phyloP scores from a whole-genome alignment of 305 asterid genomes.

The Plantago rigida region DNA sequence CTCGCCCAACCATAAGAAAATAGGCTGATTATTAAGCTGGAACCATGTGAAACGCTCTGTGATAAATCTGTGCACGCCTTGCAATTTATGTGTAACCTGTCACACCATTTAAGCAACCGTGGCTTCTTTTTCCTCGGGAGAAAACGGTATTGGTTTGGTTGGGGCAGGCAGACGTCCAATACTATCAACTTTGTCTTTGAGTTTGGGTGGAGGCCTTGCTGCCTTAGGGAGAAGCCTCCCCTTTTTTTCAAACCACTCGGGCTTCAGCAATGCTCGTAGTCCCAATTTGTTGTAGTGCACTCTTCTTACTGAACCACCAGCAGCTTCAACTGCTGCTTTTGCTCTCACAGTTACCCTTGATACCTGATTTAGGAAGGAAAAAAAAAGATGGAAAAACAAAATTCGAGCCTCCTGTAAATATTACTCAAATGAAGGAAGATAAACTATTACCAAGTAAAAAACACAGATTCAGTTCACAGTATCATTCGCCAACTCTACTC shows the following conservation, averaged over 20 bases:
- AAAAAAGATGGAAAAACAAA: neutral
- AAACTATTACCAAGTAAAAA: no score
- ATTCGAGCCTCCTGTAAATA: neutral
- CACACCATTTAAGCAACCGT: constrained; percentile 25
- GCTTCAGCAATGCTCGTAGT: constrained; percentile 68
- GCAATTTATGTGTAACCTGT: neutral
- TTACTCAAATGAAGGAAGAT: no score
- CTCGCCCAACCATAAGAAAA: no score
- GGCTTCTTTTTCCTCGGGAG: constrained; percentile 43
- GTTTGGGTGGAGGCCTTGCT: constrained; percentile 93
- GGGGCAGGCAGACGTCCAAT: constrained; percentile 92
- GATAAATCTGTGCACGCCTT: no score
- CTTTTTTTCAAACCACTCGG: constrained; percentile 93
- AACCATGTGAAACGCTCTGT: no score
- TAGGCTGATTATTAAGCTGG: no score
- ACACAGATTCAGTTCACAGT: no score
- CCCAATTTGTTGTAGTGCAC: constrained; percentile 87
- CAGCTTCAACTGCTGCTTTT: constrained; percentile 87
- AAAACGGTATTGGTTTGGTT: constrained; percentile 71
- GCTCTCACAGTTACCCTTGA: constrained; percentile 90
- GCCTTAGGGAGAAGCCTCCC: constrained; percentile 84
- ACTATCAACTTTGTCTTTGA: constrained; percentile 71
- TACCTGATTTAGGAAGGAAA: constrained; percentile 34
- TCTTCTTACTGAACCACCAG: constrained; percentile 84
- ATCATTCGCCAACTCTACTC: no score